phyloP scores from a whole-genome alignment of 1,284 basidiomycete species.

The Agaricales sp. region DNA sequence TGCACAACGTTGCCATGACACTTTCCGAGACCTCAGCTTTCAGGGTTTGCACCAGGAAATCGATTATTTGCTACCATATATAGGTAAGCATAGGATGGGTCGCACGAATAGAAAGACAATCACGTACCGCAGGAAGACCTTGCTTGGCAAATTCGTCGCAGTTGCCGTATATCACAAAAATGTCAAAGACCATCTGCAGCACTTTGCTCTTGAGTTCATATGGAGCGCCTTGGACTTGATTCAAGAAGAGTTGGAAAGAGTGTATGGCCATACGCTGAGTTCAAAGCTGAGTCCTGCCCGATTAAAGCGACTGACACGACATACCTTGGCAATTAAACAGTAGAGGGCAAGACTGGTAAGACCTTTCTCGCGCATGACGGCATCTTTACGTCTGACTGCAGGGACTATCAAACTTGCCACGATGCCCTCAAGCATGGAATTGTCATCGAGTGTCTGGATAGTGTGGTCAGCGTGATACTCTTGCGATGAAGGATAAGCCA shows the following conservation, averaged over 20 bases:
- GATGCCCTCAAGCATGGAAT: conserved; percentile 88
- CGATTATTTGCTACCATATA: conserved; percentile 59
- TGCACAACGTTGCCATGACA: conserved; percentile 71
- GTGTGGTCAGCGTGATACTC: conserved; percentile 1
- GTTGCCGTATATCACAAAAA: conserved; percentile 83
- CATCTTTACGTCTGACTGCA: conserved; percentile 80
- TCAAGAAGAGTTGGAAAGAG: conserved; percentile 86
- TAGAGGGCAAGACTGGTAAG: conserved; percentile 82
- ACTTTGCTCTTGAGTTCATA: conserved; percentile 75
- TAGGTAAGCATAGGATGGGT: conserved; percentile 24
- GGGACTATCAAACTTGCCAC: conserved; percentile 88
- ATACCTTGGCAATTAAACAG: conserved; percentile 78
- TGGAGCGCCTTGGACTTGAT: conserved; percentile 73
- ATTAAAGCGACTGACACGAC: conserved; percentile 9
- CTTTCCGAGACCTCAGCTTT: conserved; percentile 67
- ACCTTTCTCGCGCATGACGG: conserved; percentile 78
- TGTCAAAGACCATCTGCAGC: conserved; percentile 83
- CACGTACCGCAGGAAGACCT: conserved; percentile 39
- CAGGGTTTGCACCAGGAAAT: conserved; percentile 69
- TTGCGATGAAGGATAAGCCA: conserved; percentile 18
- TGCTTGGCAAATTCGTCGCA: conserved; percentile 60
- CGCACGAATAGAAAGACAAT: no score
- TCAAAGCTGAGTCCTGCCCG: conserved; percentile 1
- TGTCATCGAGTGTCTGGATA: conserved; percentile 78
- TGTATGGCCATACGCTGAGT: conserved; percentile 77